Conservation (phyloP, 441 rosid species). For the Gossypium gossypioides region DNA sequence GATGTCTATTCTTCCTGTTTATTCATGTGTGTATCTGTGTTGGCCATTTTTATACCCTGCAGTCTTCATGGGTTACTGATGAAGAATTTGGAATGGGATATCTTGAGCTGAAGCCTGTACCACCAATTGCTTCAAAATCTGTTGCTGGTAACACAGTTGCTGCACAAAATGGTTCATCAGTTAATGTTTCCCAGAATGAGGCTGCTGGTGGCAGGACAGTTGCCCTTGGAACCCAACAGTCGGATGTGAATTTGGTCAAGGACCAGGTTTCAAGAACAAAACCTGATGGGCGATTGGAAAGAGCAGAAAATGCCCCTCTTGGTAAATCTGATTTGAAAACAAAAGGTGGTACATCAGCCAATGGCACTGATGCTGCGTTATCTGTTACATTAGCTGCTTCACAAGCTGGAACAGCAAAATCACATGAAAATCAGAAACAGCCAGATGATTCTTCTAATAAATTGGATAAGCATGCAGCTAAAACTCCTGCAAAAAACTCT, state of each 20-base stretch:
- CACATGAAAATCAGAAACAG: conserved; percentile 46
- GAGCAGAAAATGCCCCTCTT: conserved; percentile 34
- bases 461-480: conserved; percentile 41
- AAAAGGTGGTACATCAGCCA: conserved; percentile 46
- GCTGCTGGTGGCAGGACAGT: conserved; percentile 39
- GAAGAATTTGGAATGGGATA: conserved; percentile 99
- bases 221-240: conserved; percentile 34
- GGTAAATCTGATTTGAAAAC: conserved; percentile 57
- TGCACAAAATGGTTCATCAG: conserved; percentile 45
- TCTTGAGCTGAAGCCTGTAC: conserved; percentile 77
- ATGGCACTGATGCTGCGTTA: conserved; percentile 48
- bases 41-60: conserved; percentile 18
- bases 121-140: conserved; percentile 51
- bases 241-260: conserved; percentile 50
- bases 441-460: conserved; percentile 42
- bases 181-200: conserved; percentile 48
- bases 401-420: conserved; percentile 33
- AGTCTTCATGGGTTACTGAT: conserved; percentile 98
- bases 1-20: neutral
- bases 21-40: neutral
- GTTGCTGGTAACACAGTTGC: conserved; percentile 27
- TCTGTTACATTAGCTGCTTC: conserved; percentile 27
- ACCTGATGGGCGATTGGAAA: conserved; percentile 69
- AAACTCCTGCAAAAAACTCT: conserved; percentile 43
- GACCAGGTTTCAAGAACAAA: conserved; percentile 59